phyloP scores from a whole-genome alignment of 2,329 filamentous ascomycete genomes.

The Pseudogymnoascus sp. region DNA sequence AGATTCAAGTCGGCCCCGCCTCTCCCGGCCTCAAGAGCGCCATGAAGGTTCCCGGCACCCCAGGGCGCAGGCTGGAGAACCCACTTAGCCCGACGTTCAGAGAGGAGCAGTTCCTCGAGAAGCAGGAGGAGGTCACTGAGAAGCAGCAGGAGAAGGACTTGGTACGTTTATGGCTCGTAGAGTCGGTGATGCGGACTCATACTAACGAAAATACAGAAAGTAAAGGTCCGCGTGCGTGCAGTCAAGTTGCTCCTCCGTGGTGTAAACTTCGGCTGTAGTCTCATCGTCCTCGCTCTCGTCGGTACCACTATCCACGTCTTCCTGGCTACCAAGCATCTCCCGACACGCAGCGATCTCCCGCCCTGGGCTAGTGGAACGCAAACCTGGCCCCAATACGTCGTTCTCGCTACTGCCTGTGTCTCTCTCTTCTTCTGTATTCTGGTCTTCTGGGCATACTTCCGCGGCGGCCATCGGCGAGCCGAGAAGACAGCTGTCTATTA shows the following conservation, averaged over 20 bases:
- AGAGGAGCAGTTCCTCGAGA: slow-evolving; percentile 81
- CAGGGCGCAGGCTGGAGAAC: slow-evolving; percentile 63
- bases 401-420: slow-evolving; percentile 70
- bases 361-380: slow-evolving; percentile 75
- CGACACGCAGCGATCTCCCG: slow-evolving; percentile 70
- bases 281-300: slow-evolving; percentile 89
- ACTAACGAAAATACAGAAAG: slow-evolving; percentile 58
- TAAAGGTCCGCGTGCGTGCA: slow-evolving; percentile 83
- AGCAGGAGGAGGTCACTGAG: slow-evolving; percentile 71
- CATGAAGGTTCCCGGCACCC: slow-evolving; percentile 77
- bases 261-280: slow-evolving; percentile 92
- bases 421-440: slow-evolving; percentile 72
- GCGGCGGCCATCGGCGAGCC: slow-evolving; percentile 77
- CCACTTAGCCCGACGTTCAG: slow-evolving; percentile 85
- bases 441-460: slow-evolving; percentile 80
- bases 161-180: slow-evolving; percentile 47
- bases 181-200: slow-evolving; percentile 1
- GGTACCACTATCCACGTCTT: slow-evolving; percentile 86
- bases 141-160: slow-evolving; percentile 81
- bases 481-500: slow-evolving; percentile 95
- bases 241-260: slow-evolving; percentile 93
- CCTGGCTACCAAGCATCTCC: slow-evolving; percentile 71
- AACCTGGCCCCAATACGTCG: slow-evolving; percentile 81
- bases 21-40: slow-evolving; percentile 77
- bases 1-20: slow-evolving; percentile 60